Conservation (phyloP, 2,329 filamentous ascomycete species). For the Apiospora pterosperma region DNA sequence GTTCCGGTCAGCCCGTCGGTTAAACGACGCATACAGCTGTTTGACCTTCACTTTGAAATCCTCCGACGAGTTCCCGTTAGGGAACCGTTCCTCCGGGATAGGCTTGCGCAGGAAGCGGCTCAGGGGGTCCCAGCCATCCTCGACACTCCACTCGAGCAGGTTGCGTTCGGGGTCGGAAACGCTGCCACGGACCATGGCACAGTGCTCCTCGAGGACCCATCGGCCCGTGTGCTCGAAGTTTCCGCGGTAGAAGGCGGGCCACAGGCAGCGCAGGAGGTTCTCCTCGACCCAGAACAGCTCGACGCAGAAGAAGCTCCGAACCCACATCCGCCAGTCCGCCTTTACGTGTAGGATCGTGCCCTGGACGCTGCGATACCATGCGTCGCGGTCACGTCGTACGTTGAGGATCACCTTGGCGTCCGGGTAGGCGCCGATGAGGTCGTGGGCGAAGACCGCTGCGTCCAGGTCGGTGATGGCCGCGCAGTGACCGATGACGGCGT, state of each 20-base stretch:
- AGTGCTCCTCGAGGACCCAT: constrained; percentile 48
- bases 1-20: neutral
- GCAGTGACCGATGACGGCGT: neutral
- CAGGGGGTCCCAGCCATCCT: constrained; percentile 33
- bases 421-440: neutral
- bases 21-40: neutral
- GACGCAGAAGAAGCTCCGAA: constrained; percentile 23
- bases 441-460: neutral
- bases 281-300: constrained; percentile 49
- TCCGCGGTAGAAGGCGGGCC: constrained; percentile 60
- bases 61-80: constrained; percentile 41
- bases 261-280: neutral
- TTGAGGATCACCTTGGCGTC: constrained; percentile 36
- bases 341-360: constrained; percentile 19
- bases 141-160: constrained; percentile 28
- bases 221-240: constrained; percentile 63
- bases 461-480: neutral
- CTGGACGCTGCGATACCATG: constrained; percentile 50
- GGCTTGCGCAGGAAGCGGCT: constrained; percentile 32
- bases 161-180: constrained; percentile 21
- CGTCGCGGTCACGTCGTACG: constrained; percentile 53
- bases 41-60: neutral
- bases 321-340: constrained; percentile 58
- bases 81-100: constrained; percentile 34
- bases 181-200: constrained; percentile 23